Percentiles rank a stretch among this genome's conserved stretches.
Conservation (phyloP, 495 filamentous ascomycete species). For the Podospora appendiculata region DNA sequence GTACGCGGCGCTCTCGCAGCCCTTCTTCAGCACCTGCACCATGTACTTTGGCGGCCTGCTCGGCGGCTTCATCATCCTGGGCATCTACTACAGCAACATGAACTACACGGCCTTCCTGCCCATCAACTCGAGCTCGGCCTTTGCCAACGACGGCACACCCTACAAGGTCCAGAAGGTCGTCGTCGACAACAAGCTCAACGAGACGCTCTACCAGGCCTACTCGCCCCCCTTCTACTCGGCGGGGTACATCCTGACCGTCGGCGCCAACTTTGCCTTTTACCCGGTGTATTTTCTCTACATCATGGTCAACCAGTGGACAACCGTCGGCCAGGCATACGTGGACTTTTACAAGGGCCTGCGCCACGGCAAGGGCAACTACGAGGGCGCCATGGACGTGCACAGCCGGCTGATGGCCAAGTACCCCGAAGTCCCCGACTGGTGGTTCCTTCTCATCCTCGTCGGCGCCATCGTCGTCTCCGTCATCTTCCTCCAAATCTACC, state of each 20-base stretch:
- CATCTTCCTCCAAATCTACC: conserved; percentile 43
- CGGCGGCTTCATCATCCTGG: conserved; percentile 34
- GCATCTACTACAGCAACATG: conserved; percentile 43
- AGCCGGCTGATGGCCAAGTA: conserved; percentile 51
- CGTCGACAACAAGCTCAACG: conserved; percentile 41
- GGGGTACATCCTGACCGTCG: conserved; percentile 50
- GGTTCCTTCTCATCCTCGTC: conserved; percentile 44
- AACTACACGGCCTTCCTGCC: conserved; percentile 48
- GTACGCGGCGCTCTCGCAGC: conserved; percentile 24
- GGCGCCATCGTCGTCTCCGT: conserved; percentile 43
- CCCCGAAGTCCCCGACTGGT: conserved; percentile 53
- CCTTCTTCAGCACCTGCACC: conserved; percentile 27
- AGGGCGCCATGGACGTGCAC: conserved; percentile 53
- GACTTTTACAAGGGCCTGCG: conserved; percentile 37
- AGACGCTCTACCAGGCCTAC: conserved; percentile 43
- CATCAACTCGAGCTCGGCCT: conserved; percentile 37
- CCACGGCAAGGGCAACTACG: conserved; percentile 37
- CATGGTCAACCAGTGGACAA: conserved; percentile 45
- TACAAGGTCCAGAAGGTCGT: conserved; percentile 50
- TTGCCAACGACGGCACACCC: conserved; percentile 44
- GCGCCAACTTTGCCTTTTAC: conserved; percentile 52
- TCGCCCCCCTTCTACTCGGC: conserved; percentile 56
- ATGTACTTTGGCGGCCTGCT: conserved; percentile 17
- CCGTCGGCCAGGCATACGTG: conserved; percentile 18
- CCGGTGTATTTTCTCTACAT: conserved; percentile 49